These are phyloP conservation scores for Myotisia sp. DNA, from an alignment of 2,329 filamentous ascomycete species.

Conservation along the genomic window DNA sequence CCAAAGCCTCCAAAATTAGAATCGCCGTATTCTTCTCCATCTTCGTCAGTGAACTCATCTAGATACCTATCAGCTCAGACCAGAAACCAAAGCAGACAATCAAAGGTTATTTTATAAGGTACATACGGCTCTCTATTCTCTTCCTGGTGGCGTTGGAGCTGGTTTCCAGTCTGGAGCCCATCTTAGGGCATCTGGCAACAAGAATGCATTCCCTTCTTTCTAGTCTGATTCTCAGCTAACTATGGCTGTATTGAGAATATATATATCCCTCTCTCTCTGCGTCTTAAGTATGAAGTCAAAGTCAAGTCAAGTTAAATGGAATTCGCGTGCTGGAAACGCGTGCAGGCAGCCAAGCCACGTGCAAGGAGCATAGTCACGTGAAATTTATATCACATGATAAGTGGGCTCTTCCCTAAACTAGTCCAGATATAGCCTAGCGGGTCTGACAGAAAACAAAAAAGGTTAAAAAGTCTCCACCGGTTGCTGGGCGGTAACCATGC, in stretches of 20 bases:
- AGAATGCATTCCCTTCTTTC: not conserved
- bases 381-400: too few species aligned
- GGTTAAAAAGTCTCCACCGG: not conserved
- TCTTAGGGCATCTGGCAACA: slow-evolving; percentile 19
- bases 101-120: not conserved
- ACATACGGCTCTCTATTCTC: slow-evolving; percentile 44
- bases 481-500: slow-evolving; percentile 1
- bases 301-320: too few species aligned
- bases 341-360: slow-evolving; percentile 1
- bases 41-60: slow-evolving; percentile 64
- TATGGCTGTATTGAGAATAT: too few species aligned
- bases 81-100: not conserved
- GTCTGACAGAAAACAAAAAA: not conserved
- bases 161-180: slow-evolving; percentile 49
- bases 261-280: too few species aligned
- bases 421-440: not conserved
- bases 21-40: slow-evolving; percentile 77
- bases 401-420: not conserved
- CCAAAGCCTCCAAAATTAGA: slow-evolving; percentile 79
- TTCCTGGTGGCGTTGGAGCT: slow-evolving; percentile 48
- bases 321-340: too few species aligned
- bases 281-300: too few species aligned
- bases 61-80: slow-evolving; percentile 4
- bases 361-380: not conserved
- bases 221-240: not conserved